Conservation (phyloP, 495 filamentous ascomycete species). For the Aspergillus haitiensis region DNA sequence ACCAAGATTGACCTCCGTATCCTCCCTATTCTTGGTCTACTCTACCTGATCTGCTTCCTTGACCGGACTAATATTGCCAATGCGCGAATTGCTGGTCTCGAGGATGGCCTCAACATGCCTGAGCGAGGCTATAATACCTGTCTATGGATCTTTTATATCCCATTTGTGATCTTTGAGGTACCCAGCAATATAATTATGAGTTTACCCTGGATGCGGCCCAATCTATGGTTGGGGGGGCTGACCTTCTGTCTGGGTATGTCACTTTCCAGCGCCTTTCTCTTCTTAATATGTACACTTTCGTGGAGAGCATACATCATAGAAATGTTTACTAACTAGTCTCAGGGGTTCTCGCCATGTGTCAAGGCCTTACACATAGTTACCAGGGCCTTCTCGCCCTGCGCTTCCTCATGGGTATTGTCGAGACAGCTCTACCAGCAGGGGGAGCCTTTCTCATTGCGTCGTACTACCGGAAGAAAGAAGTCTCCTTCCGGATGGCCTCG, state of each 20-base stretch:
- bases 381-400: background rate
- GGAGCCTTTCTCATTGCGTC: slow-evolving; percentile 1
- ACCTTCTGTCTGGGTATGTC: background rate
- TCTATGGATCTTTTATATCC: slow-evolving; percentile 1
- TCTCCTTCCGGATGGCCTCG: background rate
- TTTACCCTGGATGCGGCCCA: background rate
- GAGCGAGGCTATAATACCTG: background rate
- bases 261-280: no score
- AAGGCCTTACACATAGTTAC: background rate
- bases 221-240: background rate
- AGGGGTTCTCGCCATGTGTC: background rate
- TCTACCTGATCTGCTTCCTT: background rate
- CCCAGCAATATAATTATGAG: slow-evolving; percentile 2
- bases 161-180: background rate
- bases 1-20: slow-evolving; percentile 1
- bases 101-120: background rate
- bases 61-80: slow-evolving; percentile 4
- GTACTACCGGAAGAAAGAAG: slow-evolving; percentile 1
- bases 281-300: no score
- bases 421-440: background rate
- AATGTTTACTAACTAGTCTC: background rate
- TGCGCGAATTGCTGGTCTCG: background rate
- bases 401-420: slow-evolving; percentile 2
- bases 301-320: no score
- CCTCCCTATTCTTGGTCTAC: background rate